Evolutionary conservation across 345 rosid genomes (phyloP).

Genomic region (Eucalyptus coolabah): DNA sequence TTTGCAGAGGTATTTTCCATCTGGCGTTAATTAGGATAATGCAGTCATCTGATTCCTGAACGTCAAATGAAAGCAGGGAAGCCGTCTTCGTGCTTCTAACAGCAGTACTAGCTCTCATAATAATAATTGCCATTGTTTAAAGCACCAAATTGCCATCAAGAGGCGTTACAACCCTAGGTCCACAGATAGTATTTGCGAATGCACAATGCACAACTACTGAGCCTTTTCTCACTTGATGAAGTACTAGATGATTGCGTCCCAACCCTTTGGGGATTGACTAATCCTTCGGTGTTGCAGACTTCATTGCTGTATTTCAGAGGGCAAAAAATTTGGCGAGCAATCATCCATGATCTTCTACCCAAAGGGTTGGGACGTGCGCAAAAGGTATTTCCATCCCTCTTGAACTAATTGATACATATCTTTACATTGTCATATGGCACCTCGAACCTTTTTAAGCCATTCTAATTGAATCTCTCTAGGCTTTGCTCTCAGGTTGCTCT

Average conservation of each 20-base stretch:
- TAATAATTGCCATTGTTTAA: neutral
- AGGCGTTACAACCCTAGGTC: neutral
- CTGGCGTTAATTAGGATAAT: neutral
- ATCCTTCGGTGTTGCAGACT: constrained; percentile 34
- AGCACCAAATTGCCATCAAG: neutral
- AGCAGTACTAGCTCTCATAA: neutral
- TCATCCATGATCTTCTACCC: constrained; percentile 74
- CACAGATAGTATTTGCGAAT: neutral
- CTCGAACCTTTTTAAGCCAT: neutral
- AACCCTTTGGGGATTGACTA: neutral
- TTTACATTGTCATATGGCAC: neutral
- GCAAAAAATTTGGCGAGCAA: constrained; percentile 79
- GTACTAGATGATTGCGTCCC: neutral
- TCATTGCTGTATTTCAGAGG: constrained; percentile 88
- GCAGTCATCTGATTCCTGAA: neutral
- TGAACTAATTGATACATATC: neutral
- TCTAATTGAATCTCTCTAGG: constrained; percentile 20
- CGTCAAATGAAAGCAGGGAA: neutral
- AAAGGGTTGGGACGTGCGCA: constrained; percentile 57
- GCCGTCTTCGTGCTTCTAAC: neutral
- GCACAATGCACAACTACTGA: neutral
- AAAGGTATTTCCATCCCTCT: constrained; percentile 29
- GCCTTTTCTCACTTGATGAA: neutral
- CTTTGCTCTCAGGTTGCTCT: constrained; percentile 96
- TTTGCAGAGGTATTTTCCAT: neutral